Conservation (phyloP, 2,329 filamentous ascomycete species). For the Thelonectria blattea region DNA sequence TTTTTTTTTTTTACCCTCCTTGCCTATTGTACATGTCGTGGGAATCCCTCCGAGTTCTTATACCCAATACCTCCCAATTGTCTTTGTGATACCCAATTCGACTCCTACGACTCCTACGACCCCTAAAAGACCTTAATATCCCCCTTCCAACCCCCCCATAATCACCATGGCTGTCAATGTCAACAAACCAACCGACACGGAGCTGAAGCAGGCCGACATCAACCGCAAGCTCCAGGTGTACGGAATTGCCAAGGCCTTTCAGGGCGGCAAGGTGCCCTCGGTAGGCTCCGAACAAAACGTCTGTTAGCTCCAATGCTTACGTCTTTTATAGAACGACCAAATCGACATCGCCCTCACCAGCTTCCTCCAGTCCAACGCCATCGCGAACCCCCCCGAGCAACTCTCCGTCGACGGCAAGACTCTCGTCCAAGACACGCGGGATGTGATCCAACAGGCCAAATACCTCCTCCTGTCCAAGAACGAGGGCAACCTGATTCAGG, state of each 20-base stretch:
- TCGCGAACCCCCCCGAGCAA: constrained; percentile 73
- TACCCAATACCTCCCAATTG: constrained; percentile 29
- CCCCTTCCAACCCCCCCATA: constrained; percentile 5
- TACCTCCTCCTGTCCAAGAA: constrained; percentile 90
- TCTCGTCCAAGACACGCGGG: constrained; percentile 78
- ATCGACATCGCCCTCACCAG: constrained; percentile 95
- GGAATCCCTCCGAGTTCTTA: constrained; percentile 21
- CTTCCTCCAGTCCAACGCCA: constrained; percentile 73
- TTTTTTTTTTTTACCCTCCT: constrained; percentile 14
- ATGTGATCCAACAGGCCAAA: constrained; percentile 86
- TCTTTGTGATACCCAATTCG: constrained; percentile 40
- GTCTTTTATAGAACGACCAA: constrained; percentile 77
- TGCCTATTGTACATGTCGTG: constrained; percentile 22
- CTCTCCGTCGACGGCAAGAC: constrained; percentile 82
- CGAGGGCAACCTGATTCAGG: constrained; percentile 89
- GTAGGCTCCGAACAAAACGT: constrained; percentile 56
- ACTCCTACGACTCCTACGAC: constrained; percentile 8
- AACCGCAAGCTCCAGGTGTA: constrained; percentile 95
- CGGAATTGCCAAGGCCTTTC: constrained; percentile 85
- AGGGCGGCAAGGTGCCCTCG: constrained; percentile 88
- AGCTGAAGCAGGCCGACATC: constrained; percentile 83
- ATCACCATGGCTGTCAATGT: constrained; percentile 55
- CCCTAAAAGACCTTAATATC: constrained; percentile 4
- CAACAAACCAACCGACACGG: constrained; percentile 75
- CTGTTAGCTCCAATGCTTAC: constrained; percentile 8